phyloP scores from a whole-genome alignment of 1,284 basidiomycete species.

The Pisolithus thermaeus region DNA sequence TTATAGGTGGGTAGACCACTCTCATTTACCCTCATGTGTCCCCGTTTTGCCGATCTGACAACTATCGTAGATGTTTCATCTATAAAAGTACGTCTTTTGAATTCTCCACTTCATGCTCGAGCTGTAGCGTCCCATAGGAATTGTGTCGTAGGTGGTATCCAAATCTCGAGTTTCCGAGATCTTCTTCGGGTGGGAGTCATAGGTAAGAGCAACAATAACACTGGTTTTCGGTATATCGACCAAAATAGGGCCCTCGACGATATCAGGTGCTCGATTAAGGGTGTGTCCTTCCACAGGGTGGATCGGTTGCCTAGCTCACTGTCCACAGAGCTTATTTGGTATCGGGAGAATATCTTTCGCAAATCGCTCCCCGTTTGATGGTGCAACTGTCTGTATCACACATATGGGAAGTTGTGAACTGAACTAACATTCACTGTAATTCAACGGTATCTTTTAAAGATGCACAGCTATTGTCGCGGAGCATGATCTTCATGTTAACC shows the following conservation, averaged over 20 bases:
- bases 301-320: conserved; percentile 1
- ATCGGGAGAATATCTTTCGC: conserved; percentile 23
- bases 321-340: conserved; percentile 22
- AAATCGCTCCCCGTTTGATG: not conserved
- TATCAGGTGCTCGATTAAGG: conserved; percentile 68
- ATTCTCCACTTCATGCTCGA: not conserved
- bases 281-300: conserved; percentile 29
- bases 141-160: conserved; percentile 71
- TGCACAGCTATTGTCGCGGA: too few species aligned
- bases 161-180: conserved; percentile 14
- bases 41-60: not conserved
- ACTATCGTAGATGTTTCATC: conserved; percentile 63
- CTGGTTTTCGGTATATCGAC: not conserved
- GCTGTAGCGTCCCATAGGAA: conserved; percentile 42
- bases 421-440: not conserved
- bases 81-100: conserved; percentile 51
- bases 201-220: conserved; percentile 33
- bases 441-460: too few species aligned
- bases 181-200: conserved; percentile 12
- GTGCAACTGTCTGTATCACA: not conserved
- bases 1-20: conserved; percentile 46
- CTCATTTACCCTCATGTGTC: not conserved
- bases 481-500: too few species aligned
- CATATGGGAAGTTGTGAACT: not conserved
- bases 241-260: conserved; percentile 66